These are phyloP conservation scores for Fusarium napiforme DNA, from an alignment of 2,329 filamentous ascomycete species.

Conservation along the genomic window DNA sequence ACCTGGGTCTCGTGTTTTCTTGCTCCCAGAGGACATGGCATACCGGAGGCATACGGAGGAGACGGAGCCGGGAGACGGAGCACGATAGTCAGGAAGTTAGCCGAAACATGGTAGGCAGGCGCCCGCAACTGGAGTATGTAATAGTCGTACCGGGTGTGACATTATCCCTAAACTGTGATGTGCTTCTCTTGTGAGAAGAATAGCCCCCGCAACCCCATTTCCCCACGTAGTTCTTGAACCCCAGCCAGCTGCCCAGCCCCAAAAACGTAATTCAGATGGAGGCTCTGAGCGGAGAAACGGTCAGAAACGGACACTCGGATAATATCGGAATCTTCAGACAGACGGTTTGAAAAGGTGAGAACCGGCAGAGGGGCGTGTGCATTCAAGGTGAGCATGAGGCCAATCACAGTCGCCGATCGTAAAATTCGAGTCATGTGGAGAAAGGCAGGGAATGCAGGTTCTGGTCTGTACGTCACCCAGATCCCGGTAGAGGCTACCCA, in stretches of 20 bases:
- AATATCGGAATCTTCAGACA: slow-evolving; percentile 33
- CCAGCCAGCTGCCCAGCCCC: slow-evolving; percentile 27
- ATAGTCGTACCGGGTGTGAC: slow-evolving; percentile 15
- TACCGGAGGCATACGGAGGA: slow-evolving; percentile 35
- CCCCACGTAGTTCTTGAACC: slow-evolving; percentile 33
- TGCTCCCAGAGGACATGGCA: neutral
- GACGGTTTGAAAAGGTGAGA: slow-evolving; percentile 23
- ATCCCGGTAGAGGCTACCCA: slow-evolving; percentile 37
- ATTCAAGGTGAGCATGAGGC: slow-evolving; percentile 22
- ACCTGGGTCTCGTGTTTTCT: too few species aligned
- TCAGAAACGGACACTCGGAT: slow-evolving; percentile 38
- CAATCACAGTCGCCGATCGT: slow-evolving; percentile 19
- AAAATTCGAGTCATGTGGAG: slow-evolving; percentile 17
- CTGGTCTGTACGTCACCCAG: slow-evolving; percentile 36
- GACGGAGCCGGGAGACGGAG: slow-evolving; percentile 36
- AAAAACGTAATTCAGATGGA: slow-evolving; percentile 44
- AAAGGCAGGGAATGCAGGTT: slow-evolving; percentile 27
- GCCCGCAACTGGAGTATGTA: slow-evolving; percentile 35
- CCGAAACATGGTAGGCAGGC: slow-evolving; percentile 38
- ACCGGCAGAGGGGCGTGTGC: slow-evolving; percentile 13
- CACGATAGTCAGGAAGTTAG: slow-evolving; percentile 44
- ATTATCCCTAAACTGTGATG: slow-evolving; percentile 8
- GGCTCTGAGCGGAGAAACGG: slow-evolving; percentile 37
- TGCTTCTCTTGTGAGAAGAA: neutral
- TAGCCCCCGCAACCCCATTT: slow-evolving; percentile 27